Evolutionary conservation across 805 yeast species (phyloP).

Genomic region (Spencermartinsiella europaea): DNA sequence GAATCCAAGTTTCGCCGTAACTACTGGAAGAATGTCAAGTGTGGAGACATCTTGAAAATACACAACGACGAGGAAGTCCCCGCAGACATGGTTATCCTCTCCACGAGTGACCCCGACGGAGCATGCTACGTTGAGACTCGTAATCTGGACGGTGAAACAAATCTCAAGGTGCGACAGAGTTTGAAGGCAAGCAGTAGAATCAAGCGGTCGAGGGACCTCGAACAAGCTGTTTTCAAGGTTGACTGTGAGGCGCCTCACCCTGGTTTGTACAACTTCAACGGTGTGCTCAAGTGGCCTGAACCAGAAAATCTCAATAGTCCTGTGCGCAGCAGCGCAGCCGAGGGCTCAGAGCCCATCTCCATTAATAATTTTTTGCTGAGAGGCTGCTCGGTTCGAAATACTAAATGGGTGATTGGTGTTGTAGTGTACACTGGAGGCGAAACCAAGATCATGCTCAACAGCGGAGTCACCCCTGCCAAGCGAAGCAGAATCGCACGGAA

Average conservation of each 20-base stretch:
- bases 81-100: slow-evolving; percentile 62
- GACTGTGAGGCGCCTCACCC: slow-evolving; percentile 72
- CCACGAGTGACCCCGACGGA: slow-evolving; percentile 67
- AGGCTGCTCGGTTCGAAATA: slow-evolving; percentile 69
- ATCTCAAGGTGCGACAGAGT: slow-evolving; percentile 55
- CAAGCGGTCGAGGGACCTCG: slow-evolving; percentile 54
- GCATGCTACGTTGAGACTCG: slow-evolving; percentile 67
- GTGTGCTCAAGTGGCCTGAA: slow-evolving; percentile 48
- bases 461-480: slow-evolving; percentile 75
- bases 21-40: slow-evolving; percentile 68
- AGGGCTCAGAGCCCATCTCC: slow-evolving; percentile 48
- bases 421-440: slow-evolving; percentile 75
- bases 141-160: slow-evolving; percentile 72
- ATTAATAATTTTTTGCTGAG: slow-evolving; percentile 62
- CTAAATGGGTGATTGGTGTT: slow-evolving; percentile 69
- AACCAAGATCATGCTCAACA: slow-evolving; percentile 70
- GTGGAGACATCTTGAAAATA: slow-evolving; percentile 67
- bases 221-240: slow-evolving; percentile 51
- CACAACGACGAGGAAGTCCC: slow-evolving; percentile 72
- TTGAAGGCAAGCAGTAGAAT: slow-evolving; percentile 50
- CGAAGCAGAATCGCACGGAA: slow-evolving; percentile 60
- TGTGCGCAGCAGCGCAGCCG: slow-evolving; percentile 7
- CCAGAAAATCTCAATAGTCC: slow-evolving; percentile 32
- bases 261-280: slow-evolving; percentile 59
- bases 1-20: slow-evolving; percentile 41